These are phyloP conservation scores for Saitozyma sp. DNA, from an alignment of 768 basidiomycete species.

Conservation along the genomic window DNA sequence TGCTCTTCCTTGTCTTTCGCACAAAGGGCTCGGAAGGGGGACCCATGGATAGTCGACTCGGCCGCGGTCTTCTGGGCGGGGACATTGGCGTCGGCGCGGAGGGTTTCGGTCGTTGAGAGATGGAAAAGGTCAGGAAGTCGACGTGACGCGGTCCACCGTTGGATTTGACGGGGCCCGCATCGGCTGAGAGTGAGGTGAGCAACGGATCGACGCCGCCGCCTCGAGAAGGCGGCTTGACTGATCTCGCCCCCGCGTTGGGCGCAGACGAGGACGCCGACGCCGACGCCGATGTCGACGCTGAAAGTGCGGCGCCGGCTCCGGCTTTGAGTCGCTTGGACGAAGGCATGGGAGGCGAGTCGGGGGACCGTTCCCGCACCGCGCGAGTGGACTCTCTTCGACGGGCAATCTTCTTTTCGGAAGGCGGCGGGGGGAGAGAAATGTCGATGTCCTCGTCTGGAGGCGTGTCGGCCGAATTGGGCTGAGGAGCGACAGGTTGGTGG, in stretches of 20 bases:
- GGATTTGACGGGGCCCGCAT: constrained; percentile 5
- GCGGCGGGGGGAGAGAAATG: constrained; percentile 39
- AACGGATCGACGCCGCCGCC: background rate
- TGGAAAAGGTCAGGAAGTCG: constrained; percentile 23
- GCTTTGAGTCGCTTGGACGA: constrained; percentile 16
- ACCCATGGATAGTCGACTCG: constrained; percentile 16
- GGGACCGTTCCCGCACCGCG: constrained; percentile 25
- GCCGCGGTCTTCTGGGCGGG: constrained; percentile 8
- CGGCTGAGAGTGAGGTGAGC: constrained; percentile 4
- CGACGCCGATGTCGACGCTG: too few relatives aligned
- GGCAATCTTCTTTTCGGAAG: constrained; percentile 44
- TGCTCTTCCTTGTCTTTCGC: constrained; percentile 33
- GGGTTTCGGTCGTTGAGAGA: constrained; percentile 11
- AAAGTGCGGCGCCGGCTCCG: background rate
- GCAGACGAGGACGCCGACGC: background rate
- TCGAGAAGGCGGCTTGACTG: constrained; percentile 1
- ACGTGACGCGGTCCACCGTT: constrained; percentile 6
- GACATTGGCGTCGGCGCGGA: constrained; percentile 25
- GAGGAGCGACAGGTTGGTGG: constrained; percentile 25
- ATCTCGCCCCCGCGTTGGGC: background rate
- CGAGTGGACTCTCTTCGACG: constrained; percentile 42
- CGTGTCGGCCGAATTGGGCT: constrained; percentile 31
- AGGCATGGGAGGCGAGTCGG: constrained; percentile 13
- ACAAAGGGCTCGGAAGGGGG: constrained; percentile 29
- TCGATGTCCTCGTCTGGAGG: constrained; percentile 34